Percentiles rank a stretch among this genome's conserved stretches.
Evolutionary conservation across 2,329 filamentous ascomycete genomes (phyloP).

Genomic region (Diaporthe sp.): DNA sequence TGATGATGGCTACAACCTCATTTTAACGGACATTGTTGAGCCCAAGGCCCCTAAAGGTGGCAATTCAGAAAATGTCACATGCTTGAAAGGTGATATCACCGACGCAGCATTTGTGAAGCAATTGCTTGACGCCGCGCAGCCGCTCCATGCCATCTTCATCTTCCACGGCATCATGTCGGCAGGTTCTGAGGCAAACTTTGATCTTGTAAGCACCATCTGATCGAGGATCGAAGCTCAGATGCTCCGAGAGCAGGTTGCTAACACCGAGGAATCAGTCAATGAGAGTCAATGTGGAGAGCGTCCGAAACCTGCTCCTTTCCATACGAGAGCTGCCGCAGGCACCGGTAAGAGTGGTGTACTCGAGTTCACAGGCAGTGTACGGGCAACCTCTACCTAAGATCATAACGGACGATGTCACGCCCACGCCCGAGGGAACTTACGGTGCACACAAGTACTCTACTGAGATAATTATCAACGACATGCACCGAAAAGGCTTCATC

Average conservation of each 20-base stretch:
- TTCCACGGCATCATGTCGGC: conserved; percentile 79
- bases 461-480: conserved; percentile 74
- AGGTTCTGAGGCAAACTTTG: conserved; percentile 72
- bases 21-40: conserved; percentile 68
- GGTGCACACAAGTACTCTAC: conserved; percentile 75
- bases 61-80: conserved; percentile 63
- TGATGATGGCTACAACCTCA: conserved; percentile 54
- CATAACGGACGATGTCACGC: conserved; percentile 64
- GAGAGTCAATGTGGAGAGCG: conserved; percentile 73
- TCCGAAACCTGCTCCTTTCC: conserved; percentile 63
- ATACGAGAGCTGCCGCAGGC: conserved; percentile 65
- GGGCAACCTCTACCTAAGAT: conserved; percentile 68
- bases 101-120: conserved; percentile 50
- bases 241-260: not conserved
- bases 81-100: conserved; percentile 64
- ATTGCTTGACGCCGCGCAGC: conserved; percentile 61
- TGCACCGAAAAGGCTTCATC: conserved; percentile 70
- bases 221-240: too few species aligned
- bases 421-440: conserved; percentile 74
- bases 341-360: conserved; percentile 69
- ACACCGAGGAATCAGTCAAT: conserved; percentile 54
- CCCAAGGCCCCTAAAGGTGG: conserved; percentile 64
- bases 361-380: conserved; percentile 74
- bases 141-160: conserved; percentile 69
- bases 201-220: conserved; percentile 52